Evolutionary conservation across 441 rosid genomes (phyloP).

Genomic region (Populus hybrid): DNA sequence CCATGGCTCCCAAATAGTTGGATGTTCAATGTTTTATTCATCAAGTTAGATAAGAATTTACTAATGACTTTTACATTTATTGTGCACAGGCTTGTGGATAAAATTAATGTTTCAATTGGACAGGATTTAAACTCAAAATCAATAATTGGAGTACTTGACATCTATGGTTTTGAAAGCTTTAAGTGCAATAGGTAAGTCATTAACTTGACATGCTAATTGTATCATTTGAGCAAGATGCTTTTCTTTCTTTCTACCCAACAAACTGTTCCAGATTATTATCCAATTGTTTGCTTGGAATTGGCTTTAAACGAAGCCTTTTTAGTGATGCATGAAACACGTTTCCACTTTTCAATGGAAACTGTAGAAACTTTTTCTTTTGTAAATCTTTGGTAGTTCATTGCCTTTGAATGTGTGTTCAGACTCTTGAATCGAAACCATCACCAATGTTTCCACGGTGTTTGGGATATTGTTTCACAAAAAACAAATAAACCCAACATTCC

Average conservation of each 20-base stretch:
- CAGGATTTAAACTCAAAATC: constrained; percentile 87
- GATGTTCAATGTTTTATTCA: not conserved
- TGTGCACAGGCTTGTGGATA: constrained; percentile 78
- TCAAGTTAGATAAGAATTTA: not conserved
- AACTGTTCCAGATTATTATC: not conserved
- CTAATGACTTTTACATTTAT: constrained; percentile 18
- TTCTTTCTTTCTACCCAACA: not conserved
- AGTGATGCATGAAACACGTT: constrained; percentile 15
- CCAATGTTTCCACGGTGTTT: not conserved
- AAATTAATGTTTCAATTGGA: constrained; percentile 81
- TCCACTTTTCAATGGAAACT: not conserved
- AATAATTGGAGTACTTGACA: constrained; percentile 89
- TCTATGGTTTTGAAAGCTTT: constrained; percentile 96
- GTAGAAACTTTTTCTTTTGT: not conserved
- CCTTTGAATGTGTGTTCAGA: not conserved
- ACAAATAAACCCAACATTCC: not conserved
- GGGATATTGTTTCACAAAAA: not conserved
- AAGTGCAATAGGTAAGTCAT: constrained; percentile 71
- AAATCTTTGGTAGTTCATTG: not conserved
- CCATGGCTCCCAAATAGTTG: constrained; percentile 2
- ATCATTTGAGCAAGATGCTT: constrained; percentile 6
- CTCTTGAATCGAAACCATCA: not conserved
- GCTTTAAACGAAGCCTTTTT: not conserved
- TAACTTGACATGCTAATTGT: not conserved
- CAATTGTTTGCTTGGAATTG: not conserved